phyloP scores from a whole-genome alignment of 2,329 filamentous ascomycete species.

The Leptographium wingfieldii region DNA sequence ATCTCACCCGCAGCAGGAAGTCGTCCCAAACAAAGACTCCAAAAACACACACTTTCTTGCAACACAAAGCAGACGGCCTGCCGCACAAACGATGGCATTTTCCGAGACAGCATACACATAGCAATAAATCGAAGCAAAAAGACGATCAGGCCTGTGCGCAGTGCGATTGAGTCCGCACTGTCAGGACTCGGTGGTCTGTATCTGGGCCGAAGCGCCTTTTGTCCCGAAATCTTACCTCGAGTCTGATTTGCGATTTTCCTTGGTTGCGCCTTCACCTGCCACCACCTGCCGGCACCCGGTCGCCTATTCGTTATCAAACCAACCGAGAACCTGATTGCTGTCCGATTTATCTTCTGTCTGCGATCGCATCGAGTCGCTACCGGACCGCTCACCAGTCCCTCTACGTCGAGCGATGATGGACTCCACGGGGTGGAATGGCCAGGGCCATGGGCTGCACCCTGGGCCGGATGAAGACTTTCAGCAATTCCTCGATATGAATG shows the following conservation, averaged over 20 bases:
- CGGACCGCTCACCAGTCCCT: not conserved
- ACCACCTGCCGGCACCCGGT: too few species aligned
- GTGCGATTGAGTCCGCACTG: not conserved
- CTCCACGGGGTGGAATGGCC: constrained; percentile 40
- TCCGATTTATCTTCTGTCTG: not conserved
- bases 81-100: not conserved
- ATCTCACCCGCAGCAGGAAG: not conserved
- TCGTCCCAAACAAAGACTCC: not conserved
- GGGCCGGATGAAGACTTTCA: constrained; percentile 48
- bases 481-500: constrained; percentile 49
- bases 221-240: not conserved
- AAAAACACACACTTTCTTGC: not conserved
- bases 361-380: not conserved
- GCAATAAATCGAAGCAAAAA: not conserved
- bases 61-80: not conserved
- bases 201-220: not conserved
- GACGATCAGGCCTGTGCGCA: not conserved
- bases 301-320: too few species aligned
- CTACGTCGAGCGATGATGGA: constrained; percentile 32
- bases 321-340: not conserved
- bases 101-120: not conserved
- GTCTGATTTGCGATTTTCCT: not conserved
- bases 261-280: too few species aligned
- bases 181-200: not conserved
- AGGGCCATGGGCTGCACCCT: constrained; percentile 41